Base-by-base conservation (phyloP, 1,284 basidiomycete species). In the Ceraceosorus guamensis region DNA sequence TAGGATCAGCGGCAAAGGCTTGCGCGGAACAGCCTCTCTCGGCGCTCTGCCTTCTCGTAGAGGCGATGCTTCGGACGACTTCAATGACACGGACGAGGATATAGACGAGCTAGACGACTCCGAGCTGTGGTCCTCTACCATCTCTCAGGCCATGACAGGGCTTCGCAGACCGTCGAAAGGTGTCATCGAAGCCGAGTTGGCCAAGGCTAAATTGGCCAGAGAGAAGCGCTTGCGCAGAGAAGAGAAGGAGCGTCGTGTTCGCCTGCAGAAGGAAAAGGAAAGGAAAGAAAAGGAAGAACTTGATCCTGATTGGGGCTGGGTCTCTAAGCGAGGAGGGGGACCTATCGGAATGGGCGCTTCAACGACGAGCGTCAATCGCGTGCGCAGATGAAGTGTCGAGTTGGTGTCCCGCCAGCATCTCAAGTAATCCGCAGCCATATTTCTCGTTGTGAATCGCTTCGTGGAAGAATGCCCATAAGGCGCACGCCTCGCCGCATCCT, bases 231-330 rank as follows among this genome's bases (percentile, higher is more conserved):
- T 8, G 8, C 37, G 37, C 37, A n/a, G n/a, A n/a, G n/a, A n/a
- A n/a, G n/a, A n/a, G n/a, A n/a, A 8, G 8, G 37, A 41, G n/a
- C 37, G 37, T n/a, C 37, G 37, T n/a, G 37, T 41, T n/a, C n/a
- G n/a, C n/a, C n/a, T n/a, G n/a, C n/a, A n/a, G n/a, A n/a, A n/a
- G n/a, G 37, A 41, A n/a, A n/a, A 41, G 37, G 37, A 41, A n/a
- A 8, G 37, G 8, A 8, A n/a, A 8, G 57, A 58, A 24, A 67
- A 61, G 48, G 67, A 68, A 35, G 69, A 70, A 33, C 35, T 53
- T 30, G 60, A 59, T 34, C 49, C 54, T 41, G 68, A 71, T 37
- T 57, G 57, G 47, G 59, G 65, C n/a, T 71, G 71, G 71, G 51
- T 62, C 30, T 67, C 71, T 37, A 41, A n/a, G 37, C 8, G 8